Conservation (phyloP, 202 grass and related monocot genomes). For the Cymbopogon flexuosus region DNA sequence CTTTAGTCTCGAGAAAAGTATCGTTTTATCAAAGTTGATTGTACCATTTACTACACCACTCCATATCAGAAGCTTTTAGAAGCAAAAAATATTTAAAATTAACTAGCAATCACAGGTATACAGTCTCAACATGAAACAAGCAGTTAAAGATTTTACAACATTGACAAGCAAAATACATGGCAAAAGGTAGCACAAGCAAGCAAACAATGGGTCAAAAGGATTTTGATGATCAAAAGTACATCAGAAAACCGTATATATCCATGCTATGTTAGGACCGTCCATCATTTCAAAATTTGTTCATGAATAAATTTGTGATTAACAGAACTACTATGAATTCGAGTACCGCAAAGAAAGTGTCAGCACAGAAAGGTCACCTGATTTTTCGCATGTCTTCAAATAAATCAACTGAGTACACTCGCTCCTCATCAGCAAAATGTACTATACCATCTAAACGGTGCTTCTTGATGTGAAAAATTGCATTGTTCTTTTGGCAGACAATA, state of each 20-base stretch:
- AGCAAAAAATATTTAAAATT: not conserved
- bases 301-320: not conserved
- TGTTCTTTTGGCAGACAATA: conserved; percentile 76
- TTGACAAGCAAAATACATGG: not conserved
- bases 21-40: not conserved
- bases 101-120: not conserved
- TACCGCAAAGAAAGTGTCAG: conserved; percentile 4
- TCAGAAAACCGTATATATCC: not conserved
- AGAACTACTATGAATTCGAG: not conserved
- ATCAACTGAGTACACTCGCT: conserved; percentile 62
- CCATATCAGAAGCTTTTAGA: not conserved
- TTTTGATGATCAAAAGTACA: conserved; percentile 9
- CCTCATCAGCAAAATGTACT: conserved; percentile 88
- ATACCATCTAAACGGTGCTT: conserved; percentile 92
- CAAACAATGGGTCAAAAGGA: not conserved
- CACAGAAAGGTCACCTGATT: conserved; percentile 64
- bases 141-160: not conserved
- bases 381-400: conserved; percentile 93
- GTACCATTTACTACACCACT: not conserved
- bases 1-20: conserved; percentile 13
- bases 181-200: conserved; percentile 1
- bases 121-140: not conserved
- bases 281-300: not conserved
- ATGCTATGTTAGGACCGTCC: not conserved
- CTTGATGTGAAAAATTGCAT: conserved; percentile 92